Evolutionary conservation across 257 asterid species (phyloP).

Genomic region (Penstemon davidsonii): DNA sequence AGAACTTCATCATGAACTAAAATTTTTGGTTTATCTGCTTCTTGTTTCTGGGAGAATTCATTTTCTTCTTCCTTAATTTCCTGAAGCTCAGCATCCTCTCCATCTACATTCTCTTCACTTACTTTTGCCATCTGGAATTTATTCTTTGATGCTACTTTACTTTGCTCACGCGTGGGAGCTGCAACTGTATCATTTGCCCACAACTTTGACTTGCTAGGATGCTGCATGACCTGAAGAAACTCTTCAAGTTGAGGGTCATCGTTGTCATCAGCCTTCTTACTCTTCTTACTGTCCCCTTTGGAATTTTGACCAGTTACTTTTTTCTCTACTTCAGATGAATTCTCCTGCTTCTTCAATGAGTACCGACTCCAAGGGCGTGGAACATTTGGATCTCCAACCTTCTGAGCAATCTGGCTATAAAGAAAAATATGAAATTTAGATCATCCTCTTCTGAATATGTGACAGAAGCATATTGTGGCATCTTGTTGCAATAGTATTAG

Average conservation of each 20-base stretch:
- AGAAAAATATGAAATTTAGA: constrained; percentile 17
- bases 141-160: constrained; percentile 32
- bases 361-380: constrained; percentile 98
- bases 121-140: constrained; percentile 32
- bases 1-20: constrained; percentile 47
- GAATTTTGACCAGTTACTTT: constrained; percentile 29
- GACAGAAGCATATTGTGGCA: constrained; percentile 4
- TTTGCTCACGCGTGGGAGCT: constrained; percentile 46
- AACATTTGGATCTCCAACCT: constrained; percentile 78
- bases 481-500: background rate
- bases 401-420: constrained; percentile 75
- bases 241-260: constrained; percentile 79
- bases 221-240: constrained; percentile 86
- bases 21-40: constrained; percentile 34
- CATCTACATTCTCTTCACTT: constrained; percentile 29
- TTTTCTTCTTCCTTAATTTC: constrained; percentile 40
- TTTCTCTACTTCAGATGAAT: constrained; percentile 42
- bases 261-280: constrained; percentile 44
- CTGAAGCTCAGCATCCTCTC: constrained; percentile 30
- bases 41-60: constrained; percentile 32
- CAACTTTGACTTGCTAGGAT: constrained; percentile 74
- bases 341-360: constrained; percentile 58
- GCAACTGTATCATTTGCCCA: constrained; percentile 86
- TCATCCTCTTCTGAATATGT: constrained; percentile 12
- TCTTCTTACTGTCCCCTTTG: constrained; percentile 45